Conservation (phyloP, 371 early-diverging fungal genomes). For the Mucor saturninus region DNA sequence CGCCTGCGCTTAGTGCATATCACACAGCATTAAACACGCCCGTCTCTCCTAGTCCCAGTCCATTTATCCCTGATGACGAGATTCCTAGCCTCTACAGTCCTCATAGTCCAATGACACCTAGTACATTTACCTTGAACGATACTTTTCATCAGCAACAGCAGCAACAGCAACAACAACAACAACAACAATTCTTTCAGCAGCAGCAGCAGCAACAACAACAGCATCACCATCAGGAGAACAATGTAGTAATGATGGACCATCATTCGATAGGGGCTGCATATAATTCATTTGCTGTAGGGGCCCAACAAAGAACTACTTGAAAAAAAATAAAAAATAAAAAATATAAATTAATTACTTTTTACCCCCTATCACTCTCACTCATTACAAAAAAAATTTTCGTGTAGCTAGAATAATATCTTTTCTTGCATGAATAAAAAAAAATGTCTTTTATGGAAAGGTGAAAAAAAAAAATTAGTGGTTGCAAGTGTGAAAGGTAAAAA, state of each 20-base stretch:
- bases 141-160: constrained; percentile 7
- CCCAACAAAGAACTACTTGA: constrained; percentile 3
- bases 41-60: constrained; percentile 34
- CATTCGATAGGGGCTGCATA: background rate
- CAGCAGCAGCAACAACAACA: background rate
- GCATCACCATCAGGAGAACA: background rate
- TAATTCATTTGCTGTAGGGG: constrained; percentile 7
- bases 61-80: constrained; percentile 37
- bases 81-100: constrained; percentile 31
- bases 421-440: too few relatives aligned
- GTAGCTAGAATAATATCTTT: too few relatives aligned
- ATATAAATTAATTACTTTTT: background rate
- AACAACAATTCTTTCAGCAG: constrained; percentile 5
- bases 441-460: too few relatives aligned
- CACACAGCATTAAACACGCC: constrained; percentile 41
- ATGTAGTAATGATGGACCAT: constrained; percentile 13
- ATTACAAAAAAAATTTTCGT: too few relatives aligned
- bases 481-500: too few relatives aligned
- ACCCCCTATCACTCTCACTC: too few relatives aligned
- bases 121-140: constrained; percentile 13
- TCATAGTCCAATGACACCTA: constrained; percentile 24
- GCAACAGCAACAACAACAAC: background rate
- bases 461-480: too few relatives aligned
- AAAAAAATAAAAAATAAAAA: background rate
- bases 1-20: constrained; percentile 37